Conservation (phyloP, 768 basidiomycete species). For the Macrolepiota dolichaula region DNA sequence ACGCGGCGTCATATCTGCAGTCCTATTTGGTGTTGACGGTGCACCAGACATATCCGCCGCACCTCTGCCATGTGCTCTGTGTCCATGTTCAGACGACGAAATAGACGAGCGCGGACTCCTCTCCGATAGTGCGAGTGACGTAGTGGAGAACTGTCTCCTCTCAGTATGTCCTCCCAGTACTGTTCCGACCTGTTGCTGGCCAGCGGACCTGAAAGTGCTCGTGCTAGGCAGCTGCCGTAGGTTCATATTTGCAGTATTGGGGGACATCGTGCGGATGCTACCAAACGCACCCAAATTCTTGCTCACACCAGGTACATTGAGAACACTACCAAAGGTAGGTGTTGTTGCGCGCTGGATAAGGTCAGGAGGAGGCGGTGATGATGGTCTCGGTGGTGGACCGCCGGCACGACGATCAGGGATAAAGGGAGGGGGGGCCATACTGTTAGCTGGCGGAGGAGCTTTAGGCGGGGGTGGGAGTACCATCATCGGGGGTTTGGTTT, state of each 20-base stretch:
- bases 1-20: constrained; percentile 39
- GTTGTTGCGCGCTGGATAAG: constrained; percentile 91
- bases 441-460: constrained; percentile 65
- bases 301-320: constrained; percentile 47
- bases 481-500: constrained; percentile 84
- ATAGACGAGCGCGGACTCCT: constrained; percentile 75
- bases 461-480: constrained; percentile 76
- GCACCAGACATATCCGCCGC: constrained; percentile 26
- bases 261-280: constrained; percentile 62
- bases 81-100: constrained; percentile 69
- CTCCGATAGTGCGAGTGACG: constrained; percentile 63
- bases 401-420: constrained; percentile 63
- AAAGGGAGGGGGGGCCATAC: constrained; percentile 73
- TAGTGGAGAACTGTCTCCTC: constrained; percentile 58
- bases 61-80: constrained; percentile 17
- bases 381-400: constrained; percentile 79
- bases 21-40: constrained; percentile 45
- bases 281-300: constrained; percentile 2
- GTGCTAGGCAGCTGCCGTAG: constrained; percentile 75
- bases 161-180: constrained; percentile 31
- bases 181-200: constrained; percentile 47
- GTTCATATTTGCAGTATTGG: constrained; percentile 46
- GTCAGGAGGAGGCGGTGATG: constrained; percentile 89
- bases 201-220: constrained; percentile 73
- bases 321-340: constrained; percentile 67